Base-by-base conservation (phyloP, 2,329 filamentous ascomycete genomes). In the Nemania sp. region DNA sequence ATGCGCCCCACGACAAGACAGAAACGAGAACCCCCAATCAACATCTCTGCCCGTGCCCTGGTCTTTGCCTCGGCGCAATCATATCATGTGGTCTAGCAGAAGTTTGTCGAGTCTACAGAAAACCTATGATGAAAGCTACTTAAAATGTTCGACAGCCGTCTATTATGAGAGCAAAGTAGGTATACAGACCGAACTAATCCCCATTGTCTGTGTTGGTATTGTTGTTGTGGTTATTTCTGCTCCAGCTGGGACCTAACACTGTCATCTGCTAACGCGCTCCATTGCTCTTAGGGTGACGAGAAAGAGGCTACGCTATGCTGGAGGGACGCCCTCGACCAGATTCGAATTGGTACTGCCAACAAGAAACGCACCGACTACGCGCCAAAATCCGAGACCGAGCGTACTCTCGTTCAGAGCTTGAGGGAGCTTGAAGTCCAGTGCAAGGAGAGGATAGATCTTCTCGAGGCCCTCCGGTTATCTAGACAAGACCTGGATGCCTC, bases 81-180 rank as follows among this genome's bases (percentile, higher is more conserved):
- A 88, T 88, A 77, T 64, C 61, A 88, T 88, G 86, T 84, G 85
- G 79, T 83, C 82, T 75, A 86, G 81, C 78, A 85, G 81, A 77
- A 80, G 80, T 70, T 86, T 90, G 77, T 89, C 92, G 80, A 89
- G 90, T 70, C 89, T 98, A 80, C 95, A 98, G 83, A 98, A 97
- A 87, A 97, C 94, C 64, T 98, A 98, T 82, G 95, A 98, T 83
- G 94, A 98, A 80, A 94, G 92, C 80, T 98, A 97, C 82, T 83
- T 98, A 75, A 94, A 92, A 78, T 98, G 94, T 82, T 98, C 94
- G 15, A 98, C 94, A 1, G 95, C 95, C 45, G 93, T 97, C 61
- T 98, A 97, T 82, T 98, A 97, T 80, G 96, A 99, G 83, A 89
- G 91, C 79, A 92, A 97, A 88, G 74, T 65, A 38, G 88, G 74